Evolutionary conservation across 2,329 filamentous ascomycete species (phyloP), one percentile per base, ranked within the genome.

Genomic region (Huntiella abstrusa): DNA sequence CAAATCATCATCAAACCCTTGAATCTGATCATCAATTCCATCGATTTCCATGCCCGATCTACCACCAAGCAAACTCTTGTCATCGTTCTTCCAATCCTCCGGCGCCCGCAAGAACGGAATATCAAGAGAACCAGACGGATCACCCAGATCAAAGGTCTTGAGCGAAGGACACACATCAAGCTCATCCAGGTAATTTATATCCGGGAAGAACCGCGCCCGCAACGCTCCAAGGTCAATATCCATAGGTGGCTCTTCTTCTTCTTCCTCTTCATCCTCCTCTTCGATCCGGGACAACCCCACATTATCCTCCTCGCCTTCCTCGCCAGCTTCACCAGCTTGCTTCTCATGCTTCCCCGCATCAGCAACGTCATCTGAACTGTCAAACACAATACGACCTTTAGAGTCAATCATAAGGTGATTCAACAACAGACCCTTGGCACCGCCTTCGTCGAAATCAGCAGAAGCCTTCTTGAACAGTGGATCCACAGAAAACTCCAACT

Each of bases 401-500:
- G 76, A 75, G 60, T 98, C 91, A 53, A 98, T 95, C 57, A 88
- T 84, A n/a, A 98, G 69, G 61, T 98, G 88, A 57, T 98, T 98
- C 32, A 98, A 71, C 15, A 98, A 69, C 37, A 98, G 69, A 15
- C 91, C 91, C 62, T 96, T 98, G 48, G 91, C 91, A 48, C 91
- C 91, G 15, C 91, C 91, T 64, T 98, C 91, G 58, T 98, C 91
- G 53, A 98, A 98, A 64, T 98, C 91, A 38, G 91, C 91, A 4
- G 88, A 93, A 1, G 88, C 88, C 58, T 98, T 98, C 59, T 98
- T 98, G 72, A 98, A 98, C n/a, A 98, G 65, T 2, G 91, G 91
- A 57, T 98, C 91, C 4, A 98, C 88, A 0, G 87, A 79, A 53
- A 98, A 95, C 57, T 98, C 91, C 39, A 96, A 71, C 55, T 98